These are phyloP conservation scores for Blastobotrys elegans DNA, from an alignment of 1,139 yeast genomes.

Conservation along the genomic window DNA sequence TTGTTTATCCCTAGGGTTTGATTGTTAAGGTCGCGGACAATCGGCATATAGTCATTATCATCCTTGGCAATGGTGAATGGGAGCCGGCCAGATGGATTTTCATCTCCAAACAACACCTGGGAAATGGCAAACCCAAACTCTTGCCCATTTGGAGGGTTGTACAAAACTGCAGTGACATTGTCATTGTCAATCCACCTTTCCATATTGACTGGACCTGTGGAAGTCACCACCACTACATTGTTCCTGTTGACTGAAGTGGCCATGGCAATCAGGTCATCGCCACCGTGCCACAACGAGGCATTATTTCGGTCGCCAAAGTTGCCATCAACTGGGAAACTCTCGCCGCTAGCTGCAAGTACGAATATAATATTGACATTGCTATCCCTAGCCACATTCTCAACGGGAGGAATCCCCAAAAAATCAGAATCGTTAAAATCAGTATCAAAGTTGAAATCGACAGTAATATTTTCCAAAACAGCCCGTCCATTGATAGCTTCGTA, in stretches of 20 bases:
- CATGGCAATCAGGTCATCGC: slow-evolving; percentile 47
- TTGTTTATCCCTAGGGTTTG: slow-evolving; percentile 33
- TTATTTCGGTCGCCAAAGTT: slow-evolving; percentile 54
- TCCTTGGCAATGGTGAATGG: slow-evolving; percentile 63
- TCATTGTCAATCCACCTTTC: slow-evolving; percentile 57
- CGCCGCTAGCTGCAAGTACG: slow-evolving; percentile 47
- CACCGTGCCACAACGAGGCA: slow-evolving; percentile 48
- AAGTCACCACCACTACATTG: slow-evolving; percentile 52
- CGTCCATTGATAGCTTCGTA: slow-evolving; percentile 31
- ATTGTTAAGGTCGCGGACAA: slow-evolving; percentile 52
- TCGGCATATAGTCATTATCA: slow-evolving; percentile 50
- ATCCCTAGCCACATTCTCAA: slow-evolving; percentile 26
- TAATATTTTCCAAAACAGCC: slow-evolving; percentile 19
- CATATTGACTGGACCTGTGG: slow-evolving; percentile 58
- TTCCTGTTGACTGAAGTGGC: slow-evolving; percentile 44
- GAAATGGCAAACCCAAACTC: slow-evolving; percentile 47
- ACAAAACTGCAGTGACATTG: slow-evolving; percentile 53
- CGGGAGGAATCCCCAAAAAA: background rate
- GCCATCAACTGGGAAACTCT: slow-evolving; percentile 48
- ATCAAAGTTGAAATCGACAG: slow-evolving; percentile 22
- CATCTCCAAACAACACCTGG: slow-evolving; percentile 52
- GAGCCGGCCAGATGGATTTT: slow-evolving; percentile 56
- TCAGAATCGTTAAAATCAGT: slow-evolving; percentile 11
- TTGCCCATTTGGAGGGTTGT: slow-evolving; percentile 56
- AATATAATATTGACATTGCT: slow-evolving; percentile 48